phyloP scores from a whole-genome alignment of 2,329 filamentous ascomycete genomes.

The Trichophyton simii region DNA sequence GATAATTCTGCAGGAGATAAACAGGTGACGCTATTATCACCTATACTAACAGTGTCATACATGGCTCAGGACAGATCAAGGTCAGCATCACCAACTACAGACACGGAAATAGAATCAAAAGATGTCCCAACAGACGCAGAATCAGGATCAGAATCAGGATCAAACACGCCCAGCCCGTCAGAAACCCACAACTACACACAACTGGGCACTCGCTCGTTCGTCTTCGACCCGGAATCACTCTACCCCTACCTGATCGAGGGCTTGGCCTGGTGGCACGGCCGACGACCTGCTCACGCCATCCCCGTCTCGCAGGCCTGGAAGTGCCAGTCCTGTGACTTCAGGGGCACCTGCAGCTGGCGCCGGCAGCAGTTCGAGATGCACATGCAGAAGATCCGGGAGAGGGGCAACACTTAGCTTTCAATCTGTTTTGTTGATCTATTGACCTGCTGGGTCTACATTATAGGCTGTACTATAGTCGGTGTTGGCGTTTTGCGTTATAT shows the following conservation, averaged over 20 bases:
- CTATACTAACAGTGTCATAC: constrained; percentile 34
- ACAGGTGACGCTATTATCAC: constrained; percentile 26
- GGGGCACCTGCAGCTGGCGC: constrained; percentile 66
- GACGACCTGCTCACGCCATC: constrained; percentile 60
- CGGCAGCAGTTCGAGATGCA: constrained; percentile 37
- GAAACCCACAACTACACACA: constrained; percentile 20
- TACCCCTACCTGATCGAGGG: constrained; percentile 54
- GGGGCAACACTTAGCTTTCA: no score
- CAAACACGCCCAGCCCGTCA: constrained; percentile 13
- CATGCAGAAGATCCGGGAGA: constrained; percentile 42
- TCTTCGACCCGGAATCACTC: constrained; percentile 53
- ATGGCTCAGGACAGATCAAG: constrained; percentile 21
- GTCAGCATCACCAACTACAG: neutral
- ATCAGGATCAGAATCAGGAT: neutral
- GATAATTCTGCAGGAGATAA: constrained; percentile 19
- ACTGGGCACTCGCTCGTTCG: constrained; percentile 46
- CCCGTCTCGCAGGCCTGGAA: constrained; percentile 78
- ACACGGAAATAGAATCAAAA: neutral
- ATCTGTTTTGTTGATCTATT: no score
- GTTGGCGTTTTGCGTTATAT: no score
- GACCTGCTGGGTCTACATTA: no score
- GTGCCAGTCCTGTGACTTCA: constrained; percentile 74
- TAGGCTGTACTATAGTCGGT: no score
- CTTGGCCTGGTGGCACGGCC: constrained; percentile 80
- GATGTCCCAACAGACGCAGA: neutral